phyloP scores from a whole-genome alignment of 139 green algal species.

The Parachlorella kessleri region DNA sequence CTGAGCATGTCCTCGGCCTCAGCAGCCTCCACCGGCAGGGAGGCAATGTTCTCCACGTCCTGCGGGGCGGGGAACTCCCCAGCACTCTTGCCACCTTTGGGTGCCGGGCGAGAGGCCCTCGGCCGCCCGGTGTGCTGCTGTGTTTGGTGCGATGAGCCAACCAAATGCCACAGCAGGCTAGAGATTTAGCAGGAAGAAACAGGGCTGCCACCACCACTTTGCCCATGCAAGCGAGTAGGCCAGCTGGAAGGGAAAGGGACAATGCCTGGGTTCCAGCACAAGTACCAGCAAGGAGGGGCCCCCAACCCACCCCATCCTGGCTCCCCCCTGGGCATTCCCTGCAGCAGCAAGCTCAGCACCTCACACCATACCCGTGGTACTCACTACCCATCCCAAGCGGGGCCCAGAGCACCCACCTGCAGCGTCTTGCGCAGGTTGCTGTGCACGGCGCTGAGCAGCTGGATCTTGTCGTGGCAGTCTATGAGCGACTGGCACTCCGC shows the following conservation, averaged over 20 bases:
- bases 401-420: constrained; percentile 7
- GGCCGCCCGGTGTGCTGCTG: too few relatives aligned
- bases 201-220: too few relatives aligned
- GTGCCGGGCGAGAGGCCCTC: too few relatives aligned
- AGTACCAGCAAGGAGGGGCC: background rate
- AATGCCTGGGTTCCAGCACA: background rate
- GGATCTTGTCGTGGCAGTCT: constrained; percentile 80
- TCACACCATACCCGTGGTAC: too few relatives aligned
- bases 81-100: too few relatives aligned
- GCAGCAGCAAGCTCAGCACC: background rate
- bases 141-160: background rate
- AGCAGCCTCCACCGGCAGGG: constrained; percentile 44
- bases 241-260: background rate
- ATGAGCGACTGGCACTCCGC: constrained; percentile 73
- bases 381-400: too few relatives aligned
- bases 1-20: constrained; percentile 64
- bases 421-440: constrained; percentile 74
- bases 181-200: too few relatives aligned
- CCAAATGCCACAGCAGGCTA: too few relatives aligned
- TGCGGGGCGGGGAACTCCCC: too few relatives aligned
- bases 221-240: too few relatives aligned
- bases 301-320: background rate
- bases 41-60: constrained; percentile 53
- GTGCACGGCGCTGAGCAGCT: constrained; percentile 66
- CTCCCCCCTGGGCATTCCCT: background rate